These are phyloP conservation scores for Triticum timopheevii DNA, from an alignment of 176 grass and related monocot species.

Conservation along the genomic window DNA sequence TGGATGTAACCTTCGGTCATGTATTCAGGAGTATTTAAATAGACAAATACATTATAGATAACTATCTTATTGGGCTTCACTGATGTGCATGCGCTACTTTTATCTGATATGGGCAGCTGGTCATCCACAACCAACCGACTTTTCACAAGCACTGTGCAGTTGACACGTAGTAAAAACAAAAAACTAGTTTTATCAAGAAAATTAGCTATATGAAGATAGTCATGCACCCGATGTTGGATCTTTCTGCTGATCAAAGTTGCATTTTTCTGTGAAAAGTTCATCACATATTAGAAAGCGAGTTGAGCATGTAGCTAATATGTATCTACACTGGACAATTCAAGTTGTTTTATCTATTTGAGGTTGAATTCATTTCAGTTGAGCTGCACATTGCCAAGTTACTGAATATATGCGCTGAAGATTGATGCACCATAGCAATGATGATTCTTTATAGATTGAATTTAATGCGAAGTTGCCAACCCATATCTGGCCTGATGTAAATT, in stretches of 20 bases:
- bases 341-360: not conserved
- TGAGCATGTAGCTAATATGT: not conserved
- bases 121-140: slow-evolving; percentile 9
- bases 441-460: slow-evolving; percentile 1
- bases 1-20: not conserved
- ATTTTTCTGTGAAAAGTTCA: not conserved
- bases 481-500: slow-evolving; percentile 15
- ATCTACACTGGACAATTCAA: not conserved
- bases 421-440: slow-evolving; percentile 8
- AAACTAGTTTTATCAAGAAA: not conserved
- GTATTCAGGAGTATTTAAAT: slow-evolving; percentile 1
- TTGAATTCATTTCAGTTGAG: slow-evolving; percentile 8
- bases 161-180: not conserved
- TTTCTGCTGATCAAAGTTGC: not conserved
- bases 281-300: not conserved
- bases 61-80: not conserved
- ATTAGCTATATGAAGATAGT: not conserved
- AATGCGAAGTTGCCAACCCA: not conserved
- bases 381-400: not conserved
- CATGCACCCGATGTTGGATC: not conserved
- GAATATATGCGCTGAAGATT: slow-evolving; percentile 1
- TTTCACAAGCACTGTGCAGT: not conserved
- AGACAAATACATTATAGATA: not conserved
- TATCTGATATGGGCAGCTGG: not conserved
- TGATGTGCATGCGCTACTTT: not conserved